phyloP scores from a whole-genome alignment of 192 early-diverging fungal species.

The Umbelopsis ramanniana region DNA sequence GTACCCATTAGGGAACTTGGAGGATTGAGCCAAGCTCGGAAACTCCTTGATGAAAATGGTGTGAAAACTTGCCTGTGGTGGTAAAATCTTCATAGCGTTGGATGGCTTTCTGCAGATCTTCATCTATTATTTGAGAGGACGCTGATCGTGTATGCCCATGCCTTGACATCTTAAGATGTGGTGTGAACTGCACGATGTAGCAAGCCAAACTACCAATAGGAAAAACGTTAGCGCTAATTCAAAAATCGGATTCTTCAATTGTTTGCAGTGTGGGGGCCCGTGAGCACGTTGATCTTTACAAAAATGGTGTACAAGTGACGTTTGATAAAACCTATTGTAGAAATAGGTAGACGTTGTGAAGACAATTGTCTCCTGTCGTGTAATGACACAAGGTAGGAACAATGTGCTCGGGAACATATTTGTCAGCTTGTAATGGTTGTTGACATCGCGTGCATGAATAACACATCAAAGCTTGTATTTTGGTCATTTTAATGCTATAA shows the following conservation, averaged over 20 bases:
- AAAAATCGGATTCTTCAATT: neutral
- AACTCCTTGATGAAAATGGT: neutral
- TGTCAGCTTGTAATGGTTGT: too few relatives aligned
- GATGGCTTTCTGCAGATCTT: conserved; percentile 52
- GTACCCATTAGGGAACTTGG: neutral
- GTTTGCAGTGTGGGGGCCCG: too few relatives aligned
- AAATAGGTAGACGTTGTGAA: too few relatives aligned
- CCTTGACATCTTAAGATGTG: conserved; percentile 25
- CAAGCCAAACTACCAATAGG: neutral
- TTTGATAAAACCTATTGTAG: too few relatives aligned
- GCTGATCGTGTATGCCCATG: conserved; percentile 20
- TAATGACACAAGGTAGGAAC: too few relatives aligned
- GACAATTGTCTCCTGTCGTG: too few relatives aligned
- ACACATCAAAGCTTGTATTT: too few relatives aligned
- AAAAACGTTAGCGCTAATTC: neutral
- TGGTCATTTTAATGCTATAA: too few relatives aligned
- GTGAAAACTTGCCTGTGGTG: conserved; percentile 57
- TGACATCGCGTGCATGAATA: too few relatives aligned
- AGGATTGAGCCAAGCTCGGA: neutral
- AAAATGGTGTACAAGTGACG: too few relatives aligned
- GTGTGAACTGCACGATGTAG: neutral
- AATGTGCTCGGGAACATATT: too few relatives aligned
- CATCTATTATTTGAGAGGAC: conserved; percentile 43
- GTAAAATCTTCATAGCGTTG: conserved; percentile 69
- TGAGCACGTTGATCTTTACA: too few relatives aligned